Conservation (phyloP, 2,329 filamentous ascomycete genomes). For the Fusarium mexicanum region DNA sequence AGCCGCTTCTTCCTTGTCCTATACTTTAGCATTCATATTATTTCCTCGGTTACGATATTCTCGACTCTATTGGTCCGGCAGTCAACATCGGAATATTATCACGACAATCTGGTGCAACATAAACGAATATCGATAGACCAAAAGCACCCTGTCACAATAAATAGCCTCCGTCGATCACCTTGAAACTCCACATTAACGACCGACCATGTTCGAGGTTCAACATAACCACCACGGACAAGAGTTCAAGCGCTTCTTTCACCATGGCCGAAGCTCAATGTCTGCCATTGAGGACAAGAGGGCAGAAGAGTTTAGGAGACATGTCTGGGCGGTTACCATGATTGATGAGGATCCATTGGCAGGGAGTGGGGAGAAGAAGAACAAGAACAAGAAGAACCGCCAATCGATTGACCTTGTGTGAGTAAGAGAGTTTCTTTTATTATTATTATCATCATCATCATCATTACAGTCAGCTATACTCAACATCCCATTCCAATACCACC, state of each 20-base stretch:
- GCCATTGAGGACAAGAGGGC: slow-evolving; percentile 41
- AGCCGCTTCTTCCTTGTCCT: slow-evolving; percentile 20
- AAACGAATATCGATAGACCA: slow-evolving; percentile 2
- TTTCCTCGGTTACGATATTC: neutral
- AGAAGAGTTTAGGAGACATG: slow-evolving; percentile 42
- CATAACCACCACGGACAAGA: slow-evolving; percentile 42
- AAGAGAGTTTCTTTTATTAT: neutral
- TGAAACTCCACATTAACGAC: slow-evolving; percentile 14
- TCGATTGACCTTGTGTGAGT: slow-evolving; percentile 40
- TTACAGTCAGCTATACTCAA: neutral
- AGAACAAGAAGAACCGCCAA: slow-evolving; percentile 16
- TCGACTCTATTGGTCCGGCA: slow-evolving; percentile 2
- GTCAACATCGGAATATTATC: slow-evolving; percentile 10
- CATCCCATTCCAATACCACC: slow-evolving; percentile 7
- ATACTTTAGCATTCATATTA: slow-evolving; percentile 9
- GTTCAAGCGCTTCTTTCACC: slow-evolving; percentile 42
- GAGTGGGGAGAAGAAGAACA: slow-evolving; percentile 5
- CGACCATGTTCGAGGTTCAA: slow-evolving; percentile 41
- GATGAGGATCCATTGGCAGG: slow-evolving; percentile 38
- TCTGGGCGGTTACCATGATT: slow-evolving; percentile 43
- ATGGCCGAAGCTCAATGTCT: slow-evolving; percentile 42
- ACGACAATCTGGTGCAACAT: slow-evolving; percentile 1
- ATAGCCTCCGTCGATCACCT: slow-evolving; percentile 1
- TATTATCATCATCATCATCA: neutral
- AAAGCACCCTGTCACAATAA: slow-evolving; percentile 14